A percentile compares a stretch with the other conserved stretches of the same genome.
Conservation (phyloP, 129 eudicot genomes). For the Apium graveolens region DNA sequence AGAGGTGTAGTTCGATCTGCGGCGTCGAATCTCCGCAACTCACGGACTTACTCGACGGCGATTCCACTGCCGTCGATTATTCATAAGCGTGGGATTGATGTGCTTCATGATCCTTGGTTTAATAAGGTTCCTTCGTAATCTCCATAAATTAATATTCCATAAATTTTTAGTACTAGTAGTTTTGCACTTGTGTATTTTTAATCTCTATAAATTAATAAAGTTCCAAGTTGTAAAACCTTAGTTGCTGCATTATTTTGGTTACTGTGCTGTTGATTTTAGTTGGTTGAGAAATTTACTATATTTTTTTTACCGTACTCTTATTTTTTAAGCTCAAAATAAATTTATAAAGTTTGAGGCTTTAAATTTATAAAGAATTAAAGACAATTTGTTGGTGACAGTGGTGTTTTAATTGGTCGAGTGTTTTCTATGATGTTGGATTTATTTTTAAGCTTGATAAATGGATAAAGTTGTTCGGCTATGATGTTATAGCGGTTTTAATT, state of each 20-base stretch:
- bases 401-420: background rate
- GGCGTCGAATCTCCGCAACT: conserved; percentile 51
- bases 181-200: background rate
- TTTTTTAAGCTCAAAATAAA: background rate
- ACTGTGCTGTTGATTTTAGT: too few relatives aligned
- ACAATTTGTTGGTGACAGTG: background rate
- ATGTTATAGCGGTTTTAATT: too few relatives aligned
- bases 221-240: too few relatives aligned
- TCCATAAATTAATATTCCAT: background rate
- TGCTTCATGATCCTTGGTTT: conserved; percentile 99
- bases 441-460: background rate
- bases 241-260: too few relatives aligned
- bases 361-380: too few relatives aligned
- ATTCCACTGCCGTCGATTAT: conserved; percentile 81
- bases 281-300: too few relatives aligned
- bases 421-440: background rate
- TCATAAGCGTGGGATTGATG: conserved; percentile 95
- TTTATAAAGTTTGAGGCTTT: too few relatives aligned
- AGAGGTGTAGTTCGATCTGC: conserved; percentile 57
- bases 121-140: conserved; percentile 64
- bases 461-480: too few relatives aligned
- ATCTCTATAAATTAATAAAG: too few relatives aligned
- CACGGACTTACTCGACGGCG: conserved; percentile 53
- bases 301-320: too few relatives aligned
- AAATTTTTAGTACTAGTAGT: background rate